phyloP scores from a whole-genome alignment of 352 stramenopile species.

The Pythium vanterpoolii region DNA sequence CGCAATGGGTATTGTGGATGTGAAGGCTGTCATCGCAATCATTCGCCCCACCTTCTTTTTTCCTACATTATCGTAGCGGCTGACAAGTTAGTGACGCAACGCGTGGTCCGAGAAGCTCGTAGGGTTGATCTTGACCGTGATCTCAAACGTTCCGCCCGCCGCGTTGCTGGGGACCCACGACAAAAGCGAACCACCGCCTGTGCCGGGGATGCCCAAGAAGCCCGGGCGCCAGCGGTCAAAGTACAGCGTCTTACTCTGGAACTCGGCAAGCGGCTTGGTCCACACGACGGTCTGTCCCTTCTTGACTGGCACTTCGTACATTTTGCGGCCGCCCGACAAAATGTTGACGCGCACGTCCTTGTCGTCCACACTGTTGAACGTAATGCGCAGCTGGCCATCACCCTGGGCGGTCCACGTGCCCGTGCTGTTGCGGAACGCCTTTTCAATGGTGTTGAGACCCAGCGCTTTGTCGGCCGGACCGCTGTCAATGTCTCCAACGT shows the following conservation, averaged over 20 bases:
- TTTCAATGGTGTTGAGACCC: conserved; percentile 33
- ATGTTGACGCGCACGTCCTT: conserved; percentile 54
- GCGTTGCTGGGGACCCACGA: conserved; percentile 48
- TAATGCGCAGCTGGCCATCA: conserved; percentile 37
- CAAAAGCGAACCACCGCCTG: conserved; percentile 57
- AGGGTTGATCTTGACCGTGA: conserved; percentile 35
- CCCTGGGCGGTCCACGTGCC: conserved; percentile 41
- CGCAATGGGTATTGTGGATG: too few relatives aligned
- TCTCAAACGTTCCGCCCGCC: conserved; percentile 43
- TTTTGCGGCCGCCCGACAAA: conserved; percentile 41
- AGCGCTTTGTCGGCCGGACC: conserved; percentile 39
- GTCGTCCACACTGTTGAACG: conserved; percentile 44
- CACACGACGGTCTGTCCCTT: conserved; percentile 36
- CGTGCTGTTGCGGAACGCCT: conserved; percentile 38
- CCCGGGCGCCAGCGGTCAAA: conserved; percentile 67
- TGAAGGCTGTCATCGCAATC: too few relatives aligned
- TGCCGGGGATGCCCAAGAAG: conserved; percentile 51
- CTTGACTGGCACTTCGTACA: conserved; percentile 37
- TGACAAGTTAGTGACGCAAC: too few relatives aligned
- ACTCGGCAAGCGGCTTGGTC: conserved; percentile 29
- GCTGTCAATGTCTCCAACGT: conserved; percentile 48
- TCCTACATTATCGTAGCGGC: too few relatives aligned
- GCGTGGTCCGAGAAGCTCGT: background rate
- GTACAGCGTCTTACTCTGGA: conserved; percentile 65
- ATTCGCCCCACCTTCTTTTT: too few relatives aligned